Conservation (phyloP, 495 filamentous ascomycete species). For the Podospora comata region DNA sequence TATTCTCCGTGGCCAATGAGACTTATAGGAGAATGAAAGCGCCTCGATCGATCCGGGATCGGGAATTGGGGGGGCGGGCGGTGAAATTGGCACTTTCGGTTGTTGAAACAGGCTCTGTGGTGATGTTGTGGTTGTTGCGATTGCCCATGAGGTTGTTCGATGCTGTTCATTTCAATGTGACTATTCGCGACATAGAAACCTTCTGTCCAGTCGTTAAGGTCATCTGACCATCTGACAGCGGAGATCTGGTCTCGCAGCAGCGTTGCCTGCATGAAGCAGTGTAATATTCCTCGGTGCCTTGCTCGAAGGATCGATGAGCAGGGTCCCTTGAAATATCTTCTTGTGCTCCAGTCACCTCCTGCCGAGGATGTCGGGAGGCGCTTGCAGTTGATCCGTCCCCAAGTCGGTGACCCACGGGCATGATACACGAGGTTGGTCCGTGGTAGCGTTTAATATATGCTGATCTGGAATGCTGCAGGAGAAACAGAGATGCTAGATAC, state of each 20-base stretch:
- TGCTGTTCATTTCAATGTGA: background rate
- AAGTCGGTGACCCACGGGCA: background rate
- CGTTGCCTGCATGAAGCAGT: background rate
- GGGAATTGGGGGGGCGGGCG: background rate
- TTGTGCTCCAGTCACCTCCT: background rate
- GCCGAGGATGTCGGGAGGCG: background rate
- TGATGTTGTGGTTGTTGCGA: background rate
- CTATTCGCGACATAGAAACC: too few species aligned
- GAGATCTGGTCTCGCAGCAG: background rate
- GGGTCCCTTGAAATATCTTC: background rate
- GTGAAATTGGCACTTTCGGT: background rate
- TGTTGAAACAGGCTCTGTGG: background rate
- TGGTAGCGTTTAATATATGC: background rate
- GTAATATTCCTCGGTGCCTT: background rate
- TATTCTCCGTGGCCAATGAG: slow-evolving; percentile 4
- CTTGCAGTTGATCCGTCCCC: background rate
- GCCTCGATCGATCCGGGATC: background rate
- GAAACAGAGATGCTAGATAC: slow-evolving; percentile 1
- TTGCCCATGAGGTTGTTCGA: background rate
- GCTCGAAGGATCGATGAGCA: background rate
- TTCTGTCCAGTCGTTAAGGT: background rate
- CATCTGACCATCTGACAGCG: background rate
- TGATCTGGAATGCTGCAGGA: slow-evolving; percentile 2
- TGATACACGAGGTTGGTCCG: background rate
- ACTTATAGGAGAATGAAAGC: background rate